Conservation (phyloP, 2,329 filamentous ascomycete species). For the Iodosphaeria phyllophila region DNA sequence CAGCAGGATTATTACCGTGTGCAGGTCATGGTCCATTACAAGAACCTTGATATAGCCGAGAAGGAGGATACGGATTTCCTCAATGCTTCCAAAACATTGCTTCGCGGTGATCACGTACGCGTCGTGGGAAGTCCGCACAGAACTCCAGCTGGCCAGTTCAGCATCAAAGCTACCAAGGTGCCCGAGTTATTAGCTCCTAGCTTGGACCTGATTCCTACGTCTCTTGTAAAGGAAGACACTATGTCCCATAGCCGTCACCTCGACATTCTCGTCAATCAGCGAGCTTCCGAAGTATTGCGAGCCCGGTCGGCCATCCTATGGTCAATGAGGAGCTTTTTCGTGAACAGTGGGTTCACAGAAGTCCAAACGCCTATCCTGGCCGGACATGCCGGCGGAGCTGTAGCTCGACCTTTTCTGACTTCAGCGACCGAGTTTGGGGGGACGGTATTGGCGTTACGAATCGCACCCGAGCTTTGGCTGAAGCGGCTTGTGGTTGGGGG, state of each 20-base stretch:
- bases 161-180: slow-evolving; percentile 46
- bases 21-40: slow-evolving; percentile 60
- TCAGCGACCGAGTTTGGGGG: slow-evolving; percentile 56
- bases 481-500: slow-evolving; percentile 84
- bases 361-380: slow-evolving; percentile 83
- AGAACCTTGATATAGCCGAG: slow-evolving; percentile 21
- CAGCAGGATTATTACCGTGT: slow-evolving; percentile 51
- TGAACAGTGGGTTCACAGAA: slow-evolving; percentile 58
- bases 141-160: slow-evolving; percentile 57
- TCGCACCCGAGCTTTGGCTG: slow-evolving; percentile 88
- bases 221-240: slow-evolving; percentile 51
- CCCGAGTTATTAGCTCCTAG: slow-evolving; percentile 61
- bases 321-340: slow-evolving; percentile 55
- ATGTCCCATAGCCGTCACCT: slow-evolving; percentile 65
- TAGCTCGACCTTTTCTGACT: slow-evolving; percentile 74
- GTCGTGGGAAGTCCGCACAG: slow-evolving; percentile 51
- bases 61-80: slow-evolving; percentile 36
- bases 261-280: slow-evolving; percentile 62
- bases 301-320: slow-evolving; percentile 59
- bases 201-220: slow-evolving; percentile 59
- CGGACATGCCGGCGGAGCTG: slow-evolving; percentile 67
- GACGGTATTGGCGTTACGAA: slow-evolving; percentile 56
- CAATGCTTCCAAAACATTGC: slow-evolving; percentile 46
- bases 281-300: slow-evolving; percentile 48
- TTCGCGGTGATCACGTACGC: slow-evolving; percentile 56